Evolutionary conservation across 306 rosid species (phyloP), one percentile per base, ranked within the genome.

Genomic region (Hippophae gyantsensis): DNA sequence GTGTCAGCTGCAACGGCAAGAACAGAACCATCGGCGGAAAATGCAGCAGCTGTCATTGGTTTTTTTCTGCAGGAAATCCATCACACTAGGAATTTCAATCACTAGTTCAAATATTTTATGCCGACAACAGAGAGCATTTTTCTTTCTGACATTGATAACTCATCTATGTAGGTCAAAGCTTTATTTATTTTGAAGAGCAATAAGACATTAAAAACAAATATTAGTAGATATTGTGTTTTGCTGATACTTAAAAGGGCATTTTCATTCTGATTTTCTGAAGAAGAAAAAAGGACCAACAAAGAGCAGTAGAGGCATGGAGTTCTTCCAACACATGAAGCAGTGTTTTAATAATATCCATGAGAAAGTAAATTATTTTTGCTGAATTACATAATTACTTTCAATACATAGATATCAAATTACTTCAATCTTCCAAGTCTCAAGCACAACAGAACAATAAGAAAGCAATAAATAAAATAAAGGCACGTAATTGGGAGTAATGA

Each of bases 1-100:
- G 88, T 76, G 54, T 88, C 95, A 32, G 99, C 96, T 23, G 99
- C 96, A 48, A 92, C 84, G 11, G 99, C 99, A 58, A 92, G 75
- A 73, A 86, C 89, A 3, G 99, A 88, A 61, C 99, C 99, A 77
- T 92, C 99, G 7, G 82, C 76, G 60, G 96, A 92, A 79, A 88
- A 92, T 23, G 95, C 73, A 54, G 79, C 94, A 64, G 99, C 90
- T 69, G 80, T 82, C 95, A 92, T 83, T 58, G 95, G 86, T 69
- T 80, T 86, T 59, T 83, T 82, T 74, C 99, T 92, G 77, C 74
- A 71, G 62, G 69, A 56, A 46, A 46, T 65, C 43, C 14, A 55
- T 70, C 58, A 75, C 51, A 60, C 56, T 44, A 66, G 26, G 32
- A 66, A 48, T 66, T 69, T 42, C 25, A 43, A 67, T 7, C 48